These are phyloP conservation scores for Fusarium proliferatum DNA, from an alignment of 2,329 filamentous ascomycete species.

Conservation along the genomic window DNA sequence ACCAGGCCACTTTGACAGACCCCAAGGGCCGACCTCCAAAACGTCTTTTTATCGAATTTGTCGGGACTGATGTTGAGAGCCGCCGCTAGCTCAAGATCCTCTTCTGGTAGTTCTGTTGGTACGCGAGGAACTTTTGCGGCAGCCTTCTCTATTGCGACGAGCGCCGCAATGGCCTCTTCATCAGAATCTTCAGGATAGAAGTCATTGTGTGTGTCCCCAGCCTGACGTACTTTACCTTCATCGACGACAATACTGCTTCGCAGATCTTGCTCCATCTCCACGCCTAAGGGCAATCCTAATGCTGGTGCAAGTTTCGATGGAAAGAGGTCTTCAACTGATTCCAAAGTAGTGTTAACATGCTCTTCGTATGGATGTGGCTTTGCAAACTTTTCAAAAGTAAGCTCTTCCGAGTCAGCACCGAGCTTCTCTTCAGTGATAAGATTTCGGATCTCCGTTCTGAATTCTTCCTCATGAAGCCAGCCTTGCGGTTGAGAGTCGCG, in stretches of 20 bases:
- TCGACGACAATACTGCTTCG: constrained; percentile 70
- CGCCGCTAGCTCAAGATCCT: background rate
- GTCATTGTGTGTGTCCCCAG: constrained; percentile 60
- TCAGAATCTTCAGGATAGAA: constrained; percentile 65
- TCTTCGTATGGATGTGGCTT: constrained; percentile 63
- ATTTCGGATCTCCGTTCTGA: constrained; percentile 70
- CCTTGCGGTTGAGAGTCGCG: constrained; percentile 77
- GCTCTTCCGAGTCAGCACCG: constrained; percentile 51
- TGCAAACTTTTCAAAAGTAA: constrained; percentile 75
- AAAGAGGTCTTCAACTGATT: constrained; percentile 90
- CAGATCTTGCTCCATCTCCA: constrained; percentile 45
- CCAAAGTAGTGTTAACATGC: constrained; percentile 77
- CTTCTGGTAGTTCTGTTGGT: background rate
- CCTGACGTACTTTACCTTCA: constrained; percentile 65
- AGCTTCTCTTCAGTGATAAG: constrained; percentile 73
- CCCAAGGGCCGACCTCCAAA: constrained; percentile 44
- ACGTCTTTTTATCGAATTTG: constrained; percentile 38
- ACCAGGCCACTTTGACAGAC: constrained; percentile 57
- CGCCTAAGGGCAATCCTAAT: constrained; percentile 53
- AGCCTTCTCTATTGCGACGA: constrained; percentile 30
- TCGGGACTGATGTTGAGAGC: constrained; percentile 2
- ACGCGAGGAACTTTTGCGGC: background rate
- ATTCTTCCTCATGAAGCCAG: constrained; percentile 95
- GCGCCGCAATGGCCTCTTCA: constrained; percentile 55
- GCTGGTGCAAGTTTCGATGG: constrained; percentile 70